Percentiles rank a stretch among this genome's conserved stretches.
Conservation (phyloP, 208 protist species). For the Vickermania spadyakhi region DNA sequence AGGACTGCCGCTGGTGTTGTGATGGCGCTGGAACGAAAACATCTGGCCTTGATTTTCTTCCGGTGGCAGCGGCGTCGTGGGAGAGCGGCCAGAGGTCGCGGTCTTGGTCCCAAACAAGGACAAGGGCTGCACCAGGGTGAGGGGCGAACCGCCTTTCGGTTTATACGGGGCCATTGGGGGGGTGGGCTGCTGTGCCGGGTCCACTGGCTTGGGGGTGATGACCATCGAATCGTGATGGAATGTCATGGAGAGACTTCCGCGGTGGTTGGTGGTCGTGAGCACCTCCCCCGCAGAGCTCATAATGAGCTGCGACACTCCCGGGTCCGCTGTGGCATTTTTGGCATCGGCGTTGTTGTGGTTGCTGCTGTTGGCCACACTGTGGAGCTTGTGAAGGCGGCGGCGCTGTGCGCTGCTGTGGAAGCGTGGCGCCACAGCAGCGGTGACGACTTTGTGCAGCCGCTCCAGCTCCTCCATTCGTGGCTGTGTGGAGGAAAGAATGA, state of each 20-base stretch:
- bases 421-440: not conserved
- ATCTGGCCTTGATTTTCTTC: not conserved
- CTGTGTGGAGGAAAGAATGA: not conserved
- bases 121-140: not conserved
- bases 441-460: not conserved
- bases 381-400: not conserved
- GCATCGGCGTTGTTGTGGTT: not conserved
- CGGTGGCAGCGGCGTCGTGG: not conserved
- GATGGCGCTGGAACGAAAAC: not conserved
- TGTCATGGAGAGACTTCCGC: not conserved
- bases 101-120: too few species aligned
- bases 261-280: not conserved
- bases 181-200: not conserved
- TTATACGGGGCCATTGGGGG: too few species aligned
- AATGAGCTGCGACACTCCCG: not conserved
- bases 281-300: not conserved
- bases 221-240: not conserved
- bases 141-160: not conserved
- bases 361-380: not conserved
- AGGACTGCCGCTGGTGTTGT: not conserved
- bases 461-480: constrained; percentile 2
- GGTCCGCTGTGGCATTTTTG: not conserved
- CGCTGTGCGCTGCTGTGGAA: not conserved
- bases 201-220: too few species aligned
- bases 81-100: not conserved